These are phyloP conservation scores for Pseudogymnoascus sp. DNA, from an alignment of 2,329 filamentous ascomycete species.

Conservation along the genomic window DNA sequence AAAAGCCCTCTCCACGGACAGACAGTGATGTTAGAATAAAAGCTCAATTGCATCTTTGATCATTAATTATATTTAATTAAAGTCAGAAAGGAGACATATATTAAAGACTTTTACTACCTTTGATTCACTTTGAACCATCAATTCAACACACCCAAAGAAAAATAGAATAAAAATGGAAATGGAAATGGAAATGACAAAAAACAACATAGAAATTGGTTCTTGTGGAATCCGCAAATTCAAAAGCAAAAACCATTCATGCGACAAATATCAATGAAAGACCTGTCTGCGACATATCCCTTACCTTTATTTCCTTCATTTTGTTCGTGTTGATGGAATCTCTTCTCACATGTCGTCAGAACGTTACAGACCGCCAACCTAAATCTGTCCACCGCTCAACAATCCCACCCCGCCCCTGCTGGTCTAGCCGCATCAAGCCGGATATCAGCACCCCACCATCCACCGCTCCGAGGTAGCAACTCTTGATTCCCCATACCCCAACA, in stretches of 20 bases:
- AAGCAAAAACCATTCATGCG: background rate
- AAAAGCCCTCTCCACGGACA: background rate
- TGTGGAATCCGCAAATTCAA: background rate
- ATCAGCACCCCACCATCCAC: constrained; percentile 4
- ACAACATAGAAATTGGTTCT: background rate
- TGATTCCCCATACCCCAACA: background rate
- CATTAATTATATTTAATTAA: background rate
- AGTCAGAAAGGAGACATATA: background rate
- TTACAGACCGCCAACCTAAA: background rate
- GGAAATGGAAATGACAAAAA: background rate
- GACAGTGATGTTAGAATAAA: background rate
- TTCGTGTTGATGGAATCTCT: background rate
- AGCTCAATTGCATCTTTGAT: background rate
- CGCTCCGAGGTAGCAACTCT: background rate
- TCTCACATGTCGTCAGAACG: constrained; percentile 3
- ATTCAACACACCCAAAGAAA: background rate
- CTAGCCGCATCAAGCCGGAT: background rate
- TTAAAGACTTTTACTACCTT: background rate
- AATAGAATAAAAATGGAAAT: background rate
- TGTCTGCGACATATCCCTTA: background rate
- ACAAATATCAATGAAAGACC: background rate
- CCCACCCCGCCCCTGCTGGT: background rate
- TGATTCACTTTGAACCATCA: background rate
- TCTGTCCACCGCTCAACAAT: constrained; percentile 7
- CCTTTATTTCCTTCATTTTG: background rate